Evolutionary conservation across 2,329 filamentous ascomycete genomes (phyloP).

Genomic region (Phyllosticta capitalensis): DNA sequence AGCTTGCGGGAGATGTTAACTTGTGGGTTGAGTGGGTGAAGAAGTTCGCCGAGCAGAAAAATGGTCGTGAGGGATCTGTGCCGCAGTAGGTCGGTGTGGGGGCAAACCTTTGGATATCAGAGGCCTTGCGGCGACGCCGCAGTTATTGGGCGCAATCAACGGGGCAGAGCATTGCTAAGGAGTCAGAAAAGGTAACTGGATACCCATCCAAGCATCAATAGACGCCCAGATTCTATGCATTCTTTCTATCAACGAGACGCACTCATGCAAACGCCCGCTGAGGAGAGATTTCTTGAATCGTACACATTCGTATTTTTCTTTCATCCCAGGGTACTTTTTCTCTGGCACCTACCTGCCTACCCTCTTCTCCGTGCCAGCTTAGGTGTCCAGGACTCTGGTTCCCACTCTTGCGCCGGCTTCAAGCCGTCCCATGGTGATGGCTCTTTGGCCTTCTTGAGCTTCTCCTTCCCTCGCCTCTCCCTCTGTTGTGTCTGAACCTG

Average conservation of each 20-base stretch:
- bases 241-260: too few relatives aligned
- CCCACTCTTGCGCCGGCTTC: constrained; percentile 36
- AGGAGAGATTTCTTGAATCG: not conserved
- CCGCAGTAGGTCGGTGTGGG: not conserved
- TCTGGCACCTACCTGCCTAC: not conserved
- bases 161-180: too few relatives aligned
- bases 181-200: too few relatives aligned
- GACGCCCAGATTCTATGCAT: too few relatives aligned
- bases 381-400: constrained; percentile 38
- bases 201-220: too few relatives aligned
- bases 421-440: constrained; percentile 31
- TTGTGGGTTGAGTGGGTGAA: constrained; percentile 45
- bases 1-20: constrained; percentile 39
- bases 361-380: constrained; percentile 23
- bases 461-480: constrained; percentile 17
- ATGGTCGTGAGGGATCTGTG: not conserved
- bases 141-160: not conserved
- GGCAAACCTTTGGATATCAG: not conserved
- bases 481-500: constrained; percentile 19
- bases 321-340: not conserved
- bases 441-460: constrained; percentile 24
- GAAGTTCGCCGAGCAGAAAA: not conserved
- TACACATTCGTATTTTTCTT: not conserved
- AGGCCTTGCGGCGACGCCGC: not conserved
- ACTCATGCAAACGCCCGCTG: not conserved